phyloP scores from a whole-genome alignment of 208 protist genomes.

The Leishmania gerbilli region DNA sequence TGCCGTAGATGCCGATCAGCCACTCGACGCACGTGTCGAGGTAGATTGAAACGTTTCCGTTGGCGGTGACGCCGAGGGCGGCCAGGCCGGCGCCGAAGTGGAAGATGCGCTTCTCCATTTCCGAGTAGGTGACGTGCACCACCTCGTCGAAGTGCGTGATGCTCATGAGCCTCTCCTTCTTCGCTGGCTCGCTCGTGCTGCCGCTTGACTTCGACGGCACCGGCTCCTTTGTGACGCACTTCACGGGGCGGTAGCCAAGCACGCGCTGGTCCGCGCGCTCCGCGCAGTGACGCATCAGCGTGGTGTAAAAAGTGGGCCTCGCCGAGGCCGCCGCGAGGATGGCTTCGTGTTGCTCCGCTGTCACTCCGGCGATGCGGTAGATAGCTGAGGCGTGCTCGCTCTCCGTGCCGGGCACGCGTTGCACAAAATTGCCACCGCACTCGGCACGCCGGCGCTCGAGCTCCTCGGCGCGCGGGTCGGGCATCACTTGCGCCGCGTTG shows the following conservation, averaged over 20 bases:
- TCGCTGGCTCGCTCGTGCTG: slow-evolving; percentile 23
- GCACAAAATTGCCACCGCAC: slow-evolving; percentile 33
- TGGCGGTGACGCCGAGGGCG: slow-evolving; percentile 40
- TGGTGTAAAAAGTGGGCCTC: slow-evolving; percentile 23
- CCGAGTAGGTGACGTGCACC: slow-evolving; percentile 40
- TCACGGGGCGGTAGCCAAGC: slow-evolving; percentile 42
- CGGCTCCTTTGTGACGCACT: slow-evolving; percentile 25
- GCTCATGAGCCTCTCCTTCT: slow-evolving; percentile 30
- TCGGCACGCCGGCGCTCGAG: slow-evolving; percentile 17
- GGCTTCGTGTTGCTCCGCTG: slow-evolving; percentile 18
- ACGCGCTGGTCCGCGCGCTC: slow-evolving; percentile 31
- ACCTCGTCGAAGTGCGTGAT: slow-evolving; percentile 61
- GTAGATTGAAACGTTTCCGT: slow-evolving; percentile 71
- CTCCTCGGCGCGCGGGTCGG: slow-evolving; percentile 29
- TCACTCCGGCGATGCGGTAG: slow-evolving; percentile 48
- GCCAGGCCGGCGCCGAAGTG: slow-evolving; percentile 61
- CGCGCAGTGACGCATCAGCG: slow-evolving; percentile 24
- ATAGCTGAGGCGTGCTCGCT: slow-evolving; percentile 44
- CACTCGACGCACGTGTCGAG: slow-evolving; percentile 87
- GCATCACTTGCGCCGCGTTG: slow-evolving; percentile 27
- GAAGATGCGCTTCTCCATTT: slow-evolving; percentile 41
- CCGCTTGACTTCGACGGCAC: slow-evolving; percentile 50
- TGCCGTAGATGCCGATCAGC: slow-evolving; percentile 72
- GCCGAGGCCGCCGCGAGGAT: slow-evolving; percentile 15
- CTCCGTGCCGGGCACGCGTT: slow-evolving; percentile 48